Evolutionary conservation across 2,329 filamentous ascomycete genomes (phyloP).

Genomic region (Graphilbum ipis-grandicollis): DNA sequence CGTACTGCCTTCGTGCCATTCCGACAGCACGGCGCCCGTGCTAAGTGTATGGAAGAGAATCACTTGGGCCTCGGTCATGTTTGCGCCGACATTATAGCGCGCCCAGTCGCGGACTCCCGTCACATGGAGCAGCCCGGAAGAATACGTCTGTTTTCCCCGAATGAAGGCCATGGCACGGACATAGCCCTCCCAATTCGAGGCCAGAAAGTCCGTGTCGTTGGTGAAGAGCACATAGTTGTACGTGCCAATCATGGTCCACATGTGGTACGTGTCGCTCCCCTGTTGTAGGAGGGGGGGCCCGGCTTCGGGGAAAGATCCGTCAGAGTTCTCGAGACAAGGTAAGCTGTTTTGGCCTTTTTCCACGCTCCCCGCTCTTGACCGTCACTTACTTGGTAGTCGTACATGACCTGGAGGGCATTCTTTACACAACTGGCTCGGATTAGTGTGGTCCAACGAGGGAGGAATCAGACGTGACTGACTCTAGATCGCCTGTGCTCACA

Average conservation of each 20-base stretch:
- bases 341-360: too few species aligned
- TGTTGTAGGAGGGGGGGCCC: slow-evolving; percentile 23
- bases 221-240: slow-evolving; percentile 38
- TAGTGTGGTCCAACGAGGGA: neutral
- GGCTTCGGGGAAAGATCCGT: slow-evolving; percentile 31
- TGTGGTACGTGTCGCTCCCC: slow-evolving; percentile 16
- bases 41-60: slow-evolving; percentile 36
- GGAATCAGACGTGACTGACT: slow-evolving; percentile 10
- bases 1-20: slow-evolving; percentile 22
- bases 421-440: slow-evolving; percentile 19
- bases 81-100: slow-evolving; percentile 27
- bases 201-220: slow-evolving; percentile 22
- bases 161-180: slow-evolving; percentile 14
- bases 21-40: slow-evolving; percentile 32
- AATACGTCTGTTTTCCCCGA: slow-evolving; percentile 10
- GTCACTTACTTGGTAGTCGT: slow-evolving; percentile 16
- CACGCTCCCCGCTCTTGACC: too few species aligned
- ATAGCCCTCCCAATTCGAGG: slow-evolving; percentile 16
- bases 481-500: slow-evolving; percentile 30
- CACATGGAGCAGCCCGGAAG: slow-evolving; percentile 26
- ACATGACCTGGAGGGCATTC: slow-evolving; percentile 25
- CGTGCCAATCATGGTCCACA: slow-evolving; percentile 32
- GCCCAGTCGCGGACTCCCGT: slow-evolving; percentile 34
- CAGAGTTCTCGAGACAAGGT: slow-evolving; percentile 12
- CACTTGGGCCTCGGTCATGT: slow-evolving; percentile 33